phyloP scores from a whole-genome alignment of 169 alveolate genomes.

The Eimeria maxima region DNA sequence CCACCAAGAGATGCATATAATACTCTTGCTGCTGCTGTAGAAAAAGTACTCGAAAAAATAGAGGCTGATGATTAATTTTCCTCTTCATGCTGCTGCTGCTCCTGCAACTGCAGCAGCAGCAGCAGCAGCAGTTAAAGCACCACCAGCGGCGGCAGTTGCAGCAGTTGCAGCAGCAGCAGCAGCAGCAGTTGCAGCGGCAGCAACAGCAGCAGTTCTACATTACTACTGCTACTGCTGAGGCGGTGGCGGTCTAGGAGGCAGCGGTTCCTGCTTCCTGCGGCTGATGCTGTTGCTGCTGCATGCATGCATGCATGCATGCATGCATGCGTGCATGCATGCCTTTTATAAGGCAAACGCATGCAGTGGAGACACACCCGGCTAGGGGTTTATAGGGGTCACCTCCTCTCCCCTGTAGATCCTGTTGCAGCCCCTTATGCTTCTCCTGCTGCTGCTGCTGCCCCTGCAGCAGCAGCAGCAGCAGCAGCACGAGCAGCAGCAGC shows the following conservation, averaged over 20 bases:
- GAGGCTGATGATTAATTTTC: background rate
- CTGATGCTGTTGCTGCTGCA: constrained; percentile 51
- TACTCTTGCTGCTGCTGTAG: background rate
- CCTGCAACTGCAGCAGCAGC: constrained; percentile 25
- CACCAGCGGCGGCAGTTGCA: no score
- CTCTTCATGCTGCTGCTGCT: constrained; percentile 52
- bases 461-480: constrained; percentile 38
- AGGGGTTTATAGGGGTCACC: no score
- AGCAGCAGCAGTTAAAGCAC: no score
- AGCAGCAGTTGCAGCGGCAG: background rate
- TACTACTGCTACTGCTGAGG: background rate
- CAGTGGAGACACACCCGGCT: no score
- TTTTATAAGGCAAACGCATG: no score
- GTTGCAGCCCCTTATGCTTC: background rate
- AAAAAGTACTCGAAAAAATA: background rate
- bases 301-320: no score
- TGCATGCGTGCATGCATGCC: no score
- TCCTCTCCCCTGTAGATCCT: no score
- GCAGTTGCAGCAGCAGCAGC: no score
- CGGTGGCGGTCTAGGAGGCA: background rate
- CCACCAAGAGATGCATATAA: background rate
- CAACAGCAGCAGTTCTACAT: background rate
- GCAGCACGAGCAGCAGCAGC: background rate
- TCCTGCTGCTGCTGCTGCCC: constrained; percentile 54
- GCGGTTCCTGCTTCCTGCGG: background rate